Conservation (phyloP, 2,329 filamentous ascomycete genomes). For the Venturia carpophila region DNA sequence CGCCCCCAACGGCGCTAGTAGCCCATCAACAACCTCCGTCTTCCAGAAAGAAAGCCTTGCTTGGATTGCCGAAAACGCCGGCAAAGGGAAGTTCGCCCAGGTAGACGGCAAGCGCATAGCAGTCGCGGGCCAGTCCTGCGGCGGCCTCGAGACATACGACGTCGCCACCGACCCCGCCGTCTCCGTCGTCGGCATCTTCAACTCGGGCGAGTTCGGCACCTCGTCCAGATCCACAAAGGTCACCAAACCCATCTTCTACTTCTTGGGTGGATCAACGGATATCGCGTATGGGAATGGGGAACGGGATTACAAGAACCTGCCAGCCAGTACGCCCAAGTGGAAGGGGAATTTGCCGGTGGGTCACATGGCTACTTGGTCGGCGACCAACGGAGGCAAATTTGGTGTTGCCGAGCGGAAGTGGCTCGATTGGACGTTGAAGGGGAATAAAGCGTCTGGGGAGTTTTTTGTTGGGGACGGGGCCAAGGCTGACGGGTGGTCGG, state of each 20-base stretch:
- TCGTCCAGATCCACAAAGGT: conserved; percentile 4
- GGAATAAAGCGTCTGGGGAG: neutral
- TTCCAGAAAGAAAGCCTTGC: conserved; percentile 1
- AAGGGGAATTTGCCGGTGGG: conserved; percentile 18
- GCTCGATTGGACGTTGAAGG: conserved; percentile 13
- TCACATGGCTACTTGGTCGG: conserved; percentile 17
- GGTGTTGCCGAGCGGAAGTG: conserved; percentile 13
- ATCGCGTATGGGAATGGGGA: conserved; percentile 19
- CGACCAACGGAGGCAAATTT: conserved; percentile 16
- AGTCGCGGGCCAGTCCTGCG: conserved; percentile 16
- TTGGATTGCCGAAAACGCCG: conserved; percentile 15
- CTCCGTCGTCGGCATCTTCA: conserved; percentile 16
- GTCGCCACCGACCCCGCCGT: conserved; percentile 14
- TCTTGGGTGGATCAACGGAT: conserved; percentile 15
- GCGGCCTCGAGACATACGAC: conserved; percentile 17
- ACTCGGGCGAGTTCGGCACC: conserved; percentile 16
- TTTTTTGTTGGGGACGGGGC: conserved; percentile 10
- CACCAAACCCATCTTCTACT: conserved; percentile 17
- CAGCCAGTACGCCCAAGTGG: conserved; percentile 4
- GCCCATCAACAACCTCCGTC: conserved; percentile 12
- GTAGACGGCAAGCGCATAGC: conserved; percentile 15
- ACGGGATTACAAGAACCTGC: conserved; percentile 16
- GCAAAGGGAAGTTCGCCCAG: conserved; percentile 16
- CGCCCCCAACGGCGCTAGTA: neutral
- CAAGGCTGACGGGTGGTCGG: conserved; percentile 15